Base-by-base conservation (phyloP, 1,284 basidiomycete species). In the Trametes pubescens region DNA sequence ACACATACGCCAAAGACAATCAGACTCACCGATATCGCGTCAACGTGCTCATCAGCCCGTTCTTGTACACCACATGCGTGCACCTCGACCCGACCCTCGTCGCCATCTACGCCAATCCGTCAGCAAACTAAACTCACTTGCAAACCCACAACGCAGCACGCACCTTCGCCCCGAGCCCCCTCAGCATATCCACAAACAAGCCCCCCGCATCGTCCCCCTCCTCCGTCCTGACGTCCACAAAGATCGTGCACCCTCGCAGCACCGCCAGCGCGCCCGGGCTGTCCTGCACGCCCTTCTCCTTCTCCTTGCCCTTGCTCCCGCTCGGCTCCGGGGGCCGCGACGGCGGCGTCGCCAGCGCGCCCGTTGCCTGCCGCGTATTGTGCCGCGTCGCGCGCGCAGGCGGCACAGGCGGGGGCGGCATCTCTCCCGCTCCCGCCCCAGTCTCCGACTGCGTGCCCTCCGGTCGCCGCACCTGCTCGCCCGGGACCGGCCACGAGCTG, bases 41-140 rank as follows among this genome's bases (percentile, higher is more conserved):
- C 22, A 95, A 73, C 0, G 95, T 98, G 55, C 91, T 89, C 68
- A 87, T 84, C 56, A 88, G 77, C 1, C 96, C 96, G 62, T 93
- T 91, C 82, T 97, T 98, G 78, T 87, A 98, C 18, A 98, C 86
- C 64, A 98, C 88, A 76, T 98, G 96, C 0, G 95, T 97, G 70
- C 92, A 92, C 5, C 85, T 90, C 78, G 91, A 85, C n/a, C 89
- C 88, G 2, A 89, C 85, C 24, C 87, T 81, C 38, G 80, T 78
- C 67, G 89, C 76, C 29, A 90, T 83, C 89, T 91, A 66, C 24
- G 0, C 16, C 26, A 43, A 1, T 14, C 40, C 70, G 29, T 38
- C 21, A 54, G 44, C 43, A 61, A 49, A 38, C 22, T 35, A n/a
- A 18, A 26, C 32, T 7, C 40, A 3, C 24, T 14, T 4, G 40